Conservation (phyloP, 83 land plant genomes). For the Picea engelmannii region DNA sequence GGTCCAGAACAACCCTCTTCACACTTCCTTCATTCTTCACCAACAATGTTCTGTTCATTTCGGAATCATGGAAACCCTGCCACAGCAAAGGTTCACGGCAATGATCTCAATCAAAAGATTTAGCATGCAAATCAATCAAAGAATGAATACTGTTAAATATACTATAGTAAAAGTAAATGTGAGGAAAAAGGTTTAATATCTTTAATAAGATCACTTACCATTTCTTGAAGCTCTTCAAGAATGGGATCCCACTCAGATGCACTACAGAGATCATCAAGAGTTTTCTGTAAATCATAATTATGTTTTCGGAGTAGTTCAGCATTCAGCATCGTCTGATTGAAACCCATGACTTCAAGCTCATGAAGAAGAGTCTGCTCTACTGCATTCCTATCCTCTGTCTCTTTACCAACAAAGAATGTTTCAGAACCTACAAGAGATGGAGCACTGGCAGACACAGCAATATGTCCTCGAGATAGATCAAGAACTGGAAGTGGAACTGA, state of each 20-base stretch:
- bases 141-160: background rate
- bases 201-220: conserved; percentile 41
- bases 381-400: background rate
- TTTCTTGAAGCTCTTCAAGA: conserved; percentile 85
- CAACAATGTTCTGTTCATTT: conserved; percentile 71
- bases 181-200: background rate
- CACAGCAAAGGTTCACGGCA: conserved; percentile 5
- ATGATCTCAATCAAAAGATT: background rate
- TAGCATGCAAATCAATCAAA: background rate
- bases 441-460: background rate
- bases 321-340: conserved; percentile 67
- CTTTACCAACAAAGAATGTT: background rate
- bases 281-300: conserved; percentile 56
- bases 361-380: conserved; percentile 46
- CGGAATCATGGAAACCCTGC: conserved; percentile 85
- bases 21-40: conserved; percentile 83
- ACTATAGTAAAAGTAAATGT: background rate
- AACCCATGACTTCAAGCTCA: conserved; percentile 81
- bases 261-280: conserved; percentile 65
- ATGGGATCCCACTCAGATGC: conserved; percentile 86
- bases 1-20: conserved; percentile 86
- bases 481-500: background rate
- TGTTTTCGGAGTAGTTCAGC: conserved; percentile 75
- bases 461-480: background rate
- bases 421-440: conserved; percentile 4